Conservation (phyloP, 192 early-diverging fungal genomes). For the Spizellomyces punctatus region DNA sequence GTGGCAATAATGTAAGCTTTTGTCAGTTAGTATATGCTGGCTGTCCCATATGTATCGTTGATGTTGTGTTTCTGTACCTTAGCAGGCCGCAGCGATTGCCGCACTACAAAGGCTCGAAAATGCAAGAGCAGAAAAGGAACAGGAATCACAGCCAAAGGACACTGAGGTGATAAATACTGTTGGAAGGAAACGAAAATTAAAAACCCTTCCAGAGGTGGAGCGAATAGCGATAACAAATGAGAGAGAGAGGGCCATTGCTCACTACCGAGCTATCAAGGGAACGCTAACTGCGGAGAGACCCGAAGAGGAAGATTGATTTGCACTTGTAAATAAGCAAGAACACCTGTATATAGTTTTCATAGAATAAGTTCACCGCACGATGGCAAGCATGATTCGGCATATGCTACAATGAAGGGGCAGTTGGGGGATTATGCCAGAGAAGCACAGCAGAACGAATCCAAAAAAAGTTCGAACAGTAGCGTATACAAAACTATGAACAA, state of each 20-base stretch:
- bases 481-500: too few species aligned
- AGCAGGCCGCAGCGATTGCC: constrained; percentile 18
- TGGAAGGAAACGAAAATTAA: constrained; percentile 35
- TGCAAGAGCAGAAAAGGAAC: constrained; percentile 1
- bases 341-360: too few species aligned
- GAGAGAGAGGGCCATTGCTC: constrained; percentile 25
- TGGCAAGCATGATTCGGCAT: too few species aligned
- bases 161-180: constrained; percentile 2
- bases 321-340: too few species aligned
- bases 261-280: constrained; percentile 26
- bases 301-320: too few species aligned
- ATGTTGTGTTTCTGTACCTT: background rate
- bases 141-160: constrained; percentile 5
- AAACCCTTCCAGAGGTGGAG: constrained; percentile 33
- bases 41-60: background rate
- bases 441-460: too few species aligned
- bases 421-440: too few species aligned
- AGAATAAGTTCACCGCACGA: too few species aligned
- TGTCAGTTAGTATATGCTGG: background rate
- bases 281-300: too few species aligned
- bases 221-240: constrained; percentile 21
- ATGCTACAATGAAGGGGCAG: too few species aligned
- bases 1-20: background rate
- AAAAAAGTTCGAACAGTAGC: too few species aligned
- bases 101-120: constrained; percentile 14